Base-by-base conservation (phyloP, 306 rosid species). In the Alnus glutinosa region DNA sequence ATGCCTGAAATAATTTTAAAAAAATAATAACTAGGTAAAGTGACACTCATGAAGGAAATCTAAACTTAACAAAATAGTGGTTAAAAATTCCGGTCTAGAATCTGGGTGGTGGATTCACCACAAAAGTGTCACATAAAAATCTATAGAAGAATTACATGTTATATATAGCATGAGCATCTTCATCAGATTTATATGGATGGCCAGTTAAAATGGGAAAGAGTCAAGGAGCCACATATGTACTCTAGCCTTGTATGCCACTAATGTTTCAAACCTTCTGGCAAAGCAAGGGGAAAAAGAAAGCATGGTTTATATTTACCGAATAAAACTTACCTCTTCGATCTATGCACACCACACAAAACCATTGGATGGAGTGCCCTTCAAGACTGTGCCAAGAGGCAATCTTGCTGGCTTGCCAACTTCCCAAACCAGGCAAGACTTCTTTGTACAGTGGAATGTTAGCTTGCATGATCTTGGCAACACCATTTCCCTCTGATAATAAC, bases 381-480 rank as follows among this genome's bases (percentile, higher is more conserved):
- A 84, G 82, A 85, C 86, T 83, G 86, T 96, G 99, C 99, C 99
- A 96, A 59, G 94, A 80, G 77, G 93, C 87, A 87, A 96, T 84
- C 91, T 93, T 91, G 82, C 85, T 89, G 64, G 90, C 85, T 81
- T 88, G 88, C 99, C 98, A 96, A 76, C 90, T 91, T 88, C 93
- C 94, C 80, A 96, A 86, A 83, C 99, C 90, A 55, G 99, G 99
- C 88, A 96, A 83, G 73, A 94, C 90, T 73, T 90, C 97, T 87
- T 89, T 89, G 85, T 86, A 90, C 86, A 84, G 83, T 71, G 99
- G 98, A 80, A 81, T 79, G 79, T 86, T 92, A 54, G 85, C 92
- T 79, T 84, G 94, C 34, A 91, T 86, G 84, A 87, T 80, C 78
- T 84, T 84, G 70, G 91, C 85, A 32, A 93, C 79, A 74, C 86